Base-by-base conservation (phyloP, 2,329 filamentous ascomycete species). In the Diplodia sapinea region DNA sequence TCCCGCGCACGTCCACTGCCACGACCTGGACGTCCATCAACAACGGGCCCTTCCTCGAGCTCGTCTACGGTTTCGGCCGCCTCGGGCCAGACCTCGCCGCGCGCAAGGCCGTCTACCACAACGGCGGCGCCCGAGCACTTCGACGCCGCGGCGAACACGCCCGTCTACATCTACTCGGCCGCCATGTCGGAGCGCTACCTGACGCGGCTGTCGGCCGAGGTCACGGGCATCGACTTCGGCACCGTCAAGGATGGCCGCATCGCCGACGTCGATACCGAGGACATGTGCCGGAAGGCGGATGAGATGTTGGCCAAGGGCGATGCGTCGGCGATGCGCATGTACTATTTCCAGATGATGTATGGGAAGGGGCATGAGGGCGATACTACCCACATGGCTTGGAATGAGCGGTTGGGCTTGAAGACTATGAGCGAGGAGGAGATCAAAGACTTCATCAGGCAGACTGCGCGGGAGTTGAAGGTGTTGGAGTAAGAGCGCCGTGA, bases 21-120 rank as follows among this genome's bases (percentile, higher is more conserved):
- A 59, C 55, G 9, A 59, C 23, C 31, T 59, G 55, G 55, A 43
- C 55, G 11, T 59, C 55, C 12, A 15, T 59, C 36, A 59, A 59
- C 38, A 59, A 29, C 36, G 36, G 55, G 17, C 55, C 38, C 20
- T 43, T 59, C 38, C 29, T 59, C 36, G 55, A 59, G 5, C 40
- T 59, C 23, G 33, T 38, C 55, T 43, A 43, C 36, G 8, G 26
- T 5, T 59, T 59, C 20, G 38, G 55, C 55, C 8, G 11, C 3
- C 33, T 59, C 6, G 36, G 55, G n/a, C 55, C 55, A 13, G 47
- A 43, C 20, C 36, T 59, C 36, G 55, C 36, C 31, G 20, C 8
- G 55, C 20, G 26, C n/a, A 47, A 17, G 11, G 36, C 55, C 20
- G 20, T 43, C 5, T 59, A 15, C 36, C 55, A 59, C 55, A 59